A percentile compares a stretch with the other conserved stretches of the same genome.
Evolutionary conservation across 345 rosid species (phyloP).

Genomic region (Bruguiera gymnorhiza): DNA sequence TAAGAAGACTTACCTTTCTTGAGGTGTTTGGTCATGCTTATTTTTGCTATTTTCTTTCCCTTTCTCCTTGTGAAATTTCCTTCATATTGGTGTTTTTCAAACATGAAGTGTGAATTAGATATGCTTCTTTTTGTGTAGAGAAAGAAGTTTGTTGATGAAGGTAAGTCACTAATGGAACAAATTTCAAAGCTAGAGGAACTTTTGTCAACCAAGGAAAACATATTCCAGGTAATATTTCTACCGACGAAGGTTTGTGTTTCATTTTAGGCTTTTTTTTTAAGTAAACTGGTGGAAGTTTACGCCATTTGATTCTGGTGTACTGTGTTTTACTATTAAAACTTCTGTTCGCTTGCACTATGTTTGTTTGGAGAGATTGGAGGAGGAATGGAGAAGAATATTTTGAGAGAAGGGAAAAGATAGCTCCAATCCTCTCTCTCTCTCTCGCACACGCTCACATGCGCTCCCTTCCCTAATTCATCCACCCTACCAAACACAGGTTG

Average conservation of each 20-base stretch:
- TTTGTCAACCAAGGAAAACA: constrained; percentile 63
- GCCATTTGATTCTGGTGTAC: too few relatives aligned
- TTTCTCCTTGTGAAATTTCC: constrained; percentile 13
- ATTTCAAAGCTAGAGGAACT: constrained; percentile 67
- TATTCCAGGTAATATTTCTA: constrained; percentile 57
- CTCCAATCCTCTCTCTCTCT: too few relatives aligned
- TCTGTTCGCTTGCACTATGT: too few relatives aligned
- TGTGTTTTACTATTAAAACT: too few relatives aligned
- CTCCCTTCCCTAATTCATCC: too few relatives aligned
- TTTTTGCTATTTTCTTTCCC: neutral
- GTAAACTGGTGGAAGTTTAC: too few relatives aligned
- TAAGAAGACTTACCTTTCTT: constrained; percentile 72
- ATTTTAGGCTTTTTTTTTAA: neutral
- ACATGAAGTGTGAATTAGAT: constrained; percentile 8
- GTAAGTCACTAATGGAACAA: constrained; percentile 57
- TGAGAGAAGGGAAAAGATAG: too few relatives aligned
- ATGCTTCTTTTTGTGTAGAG: constrained; percentile 43
- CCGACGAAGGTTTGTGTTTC: neutral
- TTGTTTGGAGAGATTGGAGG: too few relatives aligned
- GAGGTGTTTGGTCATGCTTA: constrained; percentile 48
- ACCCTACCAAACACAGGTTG: too few relatives aligned
- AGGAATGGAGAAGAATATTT: too few relatives aligned
- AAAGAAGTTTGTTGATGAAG: constrained; percentile 73
- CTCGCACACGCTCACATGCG: fast-evolving
- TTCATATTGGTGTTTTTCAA: neutral